Evolutionary conservation across 768 basidiomycete genomes (phyloP).

Genomic region (Boletales sp.): DNA sequence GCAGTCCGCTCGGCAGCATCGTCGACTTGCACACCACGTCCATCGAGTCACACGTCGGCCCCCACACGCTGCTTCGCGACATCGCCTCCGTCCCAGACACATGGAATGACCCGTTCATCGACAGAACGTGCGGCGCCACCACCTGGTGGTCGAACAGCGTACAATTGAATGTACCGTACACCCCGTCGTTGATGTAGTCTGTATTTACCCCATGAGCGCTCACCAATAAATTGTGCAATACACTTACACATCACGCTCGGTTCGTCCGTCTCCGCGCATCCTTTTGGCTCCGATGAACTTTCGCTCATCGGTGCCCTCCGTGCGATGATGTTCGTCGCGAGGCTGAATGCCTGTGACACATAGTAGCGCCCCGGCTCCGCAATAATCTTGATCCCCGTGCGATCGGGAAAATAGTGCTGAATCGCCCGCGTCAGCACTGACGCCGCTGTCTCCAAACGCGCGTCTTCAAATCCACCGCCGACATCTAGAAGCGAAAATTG

Average conservation of each 20-base stretch:
- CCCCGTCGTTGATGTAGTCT: constrained; percentile 99
- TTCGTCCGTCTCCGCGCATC: constrained; percentile 29
- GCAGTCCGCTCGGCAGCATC: constrained; percentile 61
- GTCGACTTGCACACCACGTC: constrained; percentile 78
- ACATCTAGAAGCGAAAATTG: constrained; percentile 83
- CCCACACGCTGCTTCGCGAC: constrained; percentile 81
- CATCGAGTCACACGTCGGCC: constrained; percentile 97
- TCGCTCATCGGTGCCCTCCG: constrained; percentile 59
- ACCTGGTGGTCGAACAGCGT: constrained; percentile 96
- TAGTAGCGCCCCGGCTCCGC: constrained; percentile 96
- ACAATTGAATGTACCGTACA: constrained; percentile 96
- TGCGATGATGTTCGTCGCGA: constrained; percentile 93
- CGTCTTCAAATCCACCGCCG: constrained; percentile 94
- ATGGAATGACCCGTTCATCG: constrained; percentile 60
- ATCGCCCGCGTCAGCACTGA: constrained; percentile 66
- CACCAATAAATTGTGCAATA: constrained; percentile 1
- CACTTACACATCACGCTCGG: constrained; percentile 87
- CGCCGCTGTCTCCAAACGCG: constrained; percentile 79
- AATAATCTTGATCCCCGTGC: constrained; percentile 69
- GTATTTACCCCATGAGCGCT: constrained; percentile 8
- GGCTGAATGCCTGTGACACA: constrained; percentile 86
- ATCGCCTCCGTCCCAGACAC: constrained; percentile 36
- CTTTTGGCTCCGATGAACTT: constrained; percentile 10
- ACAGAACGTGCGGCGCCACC: constrained; percentile 80
- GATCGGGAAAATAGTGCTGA: constrained; percentile 74